Base-by-base conservation (phyloP, 441 rosid species). In the Populus tomentosa region DNA sequence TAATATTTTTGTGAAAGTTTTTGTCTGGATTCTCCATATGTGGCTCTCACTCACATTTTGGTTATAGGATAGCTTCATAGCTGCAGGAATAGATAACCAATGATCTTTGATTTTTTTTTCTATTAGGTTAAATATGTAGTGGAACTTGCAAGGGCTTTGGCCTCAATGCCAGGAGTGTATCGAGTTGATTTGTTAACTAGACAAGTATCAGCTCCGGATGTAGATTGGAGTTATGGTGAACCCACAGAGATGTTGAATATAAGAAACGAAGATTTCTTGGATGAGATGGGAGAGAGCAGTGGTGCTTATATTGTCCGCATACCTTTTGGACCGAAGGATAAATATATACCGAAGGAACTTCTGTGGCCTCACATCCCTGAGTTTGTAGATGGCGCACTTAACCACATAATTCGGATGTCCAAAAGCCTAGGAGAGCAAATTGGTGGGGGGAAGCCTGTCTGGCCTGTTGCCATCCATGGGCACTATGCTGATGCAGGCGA, bases 401-500 rank as follows among this genome's bases (percentile, higher is more conserved):
- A 82, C 85, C 96, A 92, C 81, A 81, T 96, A 56, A 86, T 89
- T 75, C 94, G 92, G 82, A 92, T 89, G 88, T 94, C 99, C 61
- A 92, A 91, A 74, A 96, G 86, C 84, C 88, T 92, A 32, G 94
- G 94, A 67, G 98, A 94, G 79, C 90, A 94, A 84, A 84, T 87
- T 84, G 90, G 90, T 77, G 85, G 83, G 18, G 97, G 92, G 73
- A 87, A 86, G 74, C 92, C 96, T 61, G 82, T 94, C 75, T 96
- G 99, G 99, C 99, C 97, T 14, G 92, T 88, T 80, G 93, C 95
- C 53, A 90, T 94, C 82, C 99, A 96, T 74, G 99, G 99, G 23
- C 99, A 96, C 80, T 96, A 92, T 83, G 98, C 98, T 70, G 99
- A 96, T 87, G 98, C 98, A 40, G 99, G 98, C 67, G 91, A 96